These are phyloP conservation scores for Rhizophagus clarus DNA, from an alignment of 192 early-diverging fungal species.

Conservation along the genomic window DNA sequence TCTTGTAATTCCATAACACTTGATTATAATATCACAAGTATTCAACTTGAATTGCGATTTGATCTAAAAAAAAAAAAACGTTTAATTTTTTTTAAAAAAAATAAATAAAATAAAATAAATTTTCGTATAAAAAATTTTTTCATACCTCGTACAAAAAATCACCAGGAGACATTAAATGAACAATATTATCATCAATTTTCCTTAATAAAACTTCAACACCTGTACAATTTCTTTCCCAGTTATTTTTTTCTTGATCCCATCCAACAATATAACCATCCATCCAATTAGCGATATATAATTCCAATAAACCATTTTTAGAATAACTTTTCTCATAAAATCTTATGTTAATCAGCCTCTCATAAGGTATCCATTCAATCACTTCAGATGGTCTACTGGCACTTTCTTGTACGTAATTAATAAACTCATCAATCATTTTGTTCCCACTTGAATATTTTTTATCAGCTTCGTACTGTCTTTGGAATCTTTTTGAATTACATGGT, in stretches of 20 bases:
- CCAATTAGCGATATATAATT: background rate
- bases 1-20: background rate
- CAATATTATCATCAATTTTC: background rate
- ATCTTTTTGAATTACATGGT: slow-evolving; percentile 2
- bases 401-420: background rate
- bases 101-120: background rate
- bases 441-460: background rate
- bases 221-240: background rate
- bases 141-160: background rate
- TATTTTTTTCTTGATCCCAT: background rate
- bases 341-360: background rate
- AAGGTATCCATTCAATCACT: slow-evolving; percentile 11
- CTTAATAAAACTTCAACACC: background rate
- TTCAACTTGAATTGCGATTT: background rate
- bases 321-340: background rate
- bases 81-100: background rate
- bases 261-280: background rate
- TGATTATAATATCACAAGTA: background rate
- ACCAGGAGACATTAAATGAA: background rate
- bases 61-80: background rate
- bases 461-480: background rate
- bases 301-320: background rate
- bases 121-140: too few relatives aligned
- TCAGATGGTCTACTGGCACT: background rate
- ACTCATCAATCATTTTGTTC: background rate